These are phyloP conservation scores for Achaetomium macrosporum DNA, from an alignment of 2,329 filamentous ascomycete genomes.

Conservation along the genomic window DNA sequence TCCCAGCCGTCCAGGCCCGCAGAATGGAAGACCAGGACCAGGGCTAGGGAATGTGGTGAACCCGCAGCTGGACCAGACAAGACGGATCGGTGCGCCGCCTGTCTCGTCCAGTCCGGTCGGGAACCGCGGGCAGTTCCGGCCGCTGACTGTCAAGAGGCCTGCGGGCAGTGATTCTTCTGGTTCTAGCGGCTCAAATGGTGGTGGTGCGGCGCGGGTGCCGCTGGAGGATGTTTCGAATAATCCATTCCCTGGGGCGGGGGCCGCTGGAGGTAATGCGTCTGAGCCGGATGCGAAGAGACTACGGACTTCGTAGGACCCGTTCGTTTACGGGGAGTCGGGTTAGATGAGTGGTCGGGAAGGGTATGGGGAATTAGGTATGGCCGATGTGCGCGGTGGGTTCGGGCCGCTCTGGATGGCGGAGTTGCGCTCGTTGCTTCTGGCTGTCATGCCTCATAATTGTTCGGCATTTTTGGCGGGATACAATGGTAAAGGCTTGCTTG, in stretches of 20 bases:
- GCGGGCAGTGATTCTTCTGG: conserved; percentile 24
- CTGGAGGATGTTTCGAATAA: conserved; percentile 49
- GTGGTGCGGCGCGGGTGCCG: conserved; percentile 35
- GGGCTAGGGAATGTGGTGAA: conserved; percentile 40
- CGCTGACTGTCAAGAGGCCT: conserved; percentile 53
- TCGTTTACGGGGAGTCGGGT: not conserved
- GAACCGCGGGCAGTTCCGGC: conserved; percentile 54
- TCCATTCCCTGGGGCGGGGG: conserved; percentile 21
- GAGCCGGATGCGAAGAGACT: conserved; percentile 46
- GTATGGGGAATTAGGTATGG: not conserved
- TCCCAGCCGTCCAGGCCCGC: conserved; percentile 2
- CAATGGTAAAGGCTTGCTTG: not conserved
- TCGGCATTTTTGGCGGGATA: not conserved
- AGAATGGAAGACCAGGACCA: not conserved
- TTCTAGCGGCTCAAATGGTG: conserved; percentile 14
- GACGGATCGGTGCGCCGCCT: conserved; percentile 55
- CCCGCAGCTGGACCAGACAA: conserved; percentile 47
- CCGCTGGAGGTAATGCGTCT: conserved; percentile 14
- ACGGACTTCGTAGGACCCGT: conserved; percentile 31
- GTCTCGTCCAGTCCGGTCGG: conserved; percentile 49
- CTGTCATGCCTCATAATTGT: too few species aligned
- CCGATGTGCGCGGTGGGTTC: not conserved
- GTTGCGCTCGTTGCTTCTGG: not conserved
- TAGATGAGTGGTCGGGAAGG: not conserved
- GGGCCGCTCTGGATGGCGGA: not conserved